These are phyloP conservation scores for Eremothecium coryli DNA, from an alignment of 1,139 yeast species.

Conservation along the genomic window DNA sequence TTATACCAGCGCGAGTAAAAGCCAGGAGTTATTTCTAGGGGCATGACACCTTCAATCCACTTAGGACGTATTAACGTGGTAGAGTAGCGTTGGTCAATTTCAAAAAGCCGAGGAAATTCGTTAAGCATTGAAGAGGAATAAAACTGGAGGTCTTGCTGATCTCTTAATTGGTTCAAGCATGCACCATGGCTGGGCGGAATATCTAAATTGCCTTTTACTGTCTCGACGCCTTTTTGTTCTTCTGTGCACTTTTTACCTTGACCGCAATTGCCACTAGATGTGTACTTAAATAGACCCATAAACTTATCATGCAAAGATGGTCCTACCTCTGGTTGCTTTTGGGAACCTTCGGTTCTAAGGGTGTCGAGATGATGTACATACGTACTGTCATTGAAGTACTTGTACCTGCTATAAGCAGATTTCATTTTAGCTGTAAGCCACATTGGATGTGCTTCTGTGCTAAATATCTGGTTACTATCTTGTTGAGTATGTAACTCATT, in stretches of 20 bases:
- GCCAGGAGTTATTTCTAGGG: constrained; percentile 16
- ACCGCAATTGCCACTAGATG: too few species aligned
- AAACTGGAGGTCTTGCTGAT: not conserved
- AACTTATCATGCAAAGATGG: not conserved
- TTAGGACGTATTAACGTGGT: constrained; percentile 36
- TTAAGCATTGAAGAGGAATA: constrained; percentile 1
- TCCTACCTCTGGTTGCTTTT: not conserved
- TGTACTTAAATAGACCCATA: not conserved
- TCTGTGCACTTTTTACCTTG: not conserved
- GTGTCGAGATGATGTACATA: constrained; percentile 14
- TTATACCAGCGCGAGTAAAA: constrained; percentile 23
- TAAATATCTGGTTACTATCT: constrained; percentile 55
- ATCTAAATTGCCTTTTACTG: not conserved
- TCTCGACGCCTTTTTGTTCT: not conserved
- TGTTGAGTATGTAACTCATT: constrained; percentile 44
- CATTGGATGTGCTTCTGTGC: constrained; percentile 91
- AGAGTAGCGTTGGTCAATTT: constrained; percentile 34
- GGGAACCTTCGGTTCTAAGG: constrained; percentile 10
- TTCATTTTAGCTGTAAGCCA: constrained; percentile 42
- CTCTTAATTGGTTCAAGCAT: not conserved
- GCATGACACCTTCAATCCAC: constrained; percentile 11
- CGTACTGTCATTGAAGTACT: constrained; percentile 15
- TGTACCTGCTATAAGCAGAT: constrained; percentile 17
- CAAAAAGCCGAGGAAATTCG: constrained; percentile 30
- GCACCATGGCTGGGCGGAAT: not conserved